These are phyloP conservation scores for Polyporus arcularius DNA, from an alignment of 768 basidiomycete genomes.

Conservation along the genomic window DNA sequence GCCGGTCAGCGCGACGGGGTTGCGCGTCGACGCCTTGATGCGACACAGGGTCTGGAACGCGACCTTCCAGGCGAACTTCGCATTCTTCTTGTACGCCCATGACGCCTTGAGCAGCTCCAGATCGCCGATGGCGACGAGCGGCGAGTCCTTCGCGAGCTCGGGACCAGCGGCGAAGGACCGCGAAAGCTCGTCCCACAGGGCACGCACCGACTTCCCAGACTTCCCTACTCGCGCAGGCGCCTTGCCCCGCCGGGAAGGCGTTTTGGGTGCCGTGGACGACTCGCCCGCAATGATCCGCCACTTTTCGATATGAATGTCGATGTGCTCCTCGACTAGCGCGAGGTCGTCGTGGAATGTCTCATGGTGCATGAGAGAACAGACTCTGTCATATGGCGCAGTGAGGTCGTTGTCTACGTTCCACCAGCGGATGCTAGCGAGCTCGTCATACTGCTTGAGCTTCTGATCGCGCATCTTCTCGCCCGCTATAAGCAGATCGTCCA, in stretches of 20 bases:
- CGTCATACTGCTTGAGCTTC: conserved; percentile 39
- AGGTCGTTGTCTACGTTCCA: conserved; percentile 35
- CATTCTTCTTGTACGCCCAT: conserved; percentile 43
- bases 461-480: conserved; percentile 40
- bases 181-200: conserved; percentile 8
- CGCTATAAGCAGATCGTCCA: conserved; percentile 44
- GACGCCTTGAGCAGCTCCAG: conserved; percentile 38
- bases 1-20: conserved; percentile 13
- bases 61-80: conserved; percentile 51
- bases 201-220: not conserved
- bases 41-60: conserved; percentile 53
- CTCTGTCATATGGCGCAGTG: conserved; percentile 37
- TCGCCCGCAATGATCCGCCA: conserved; percentile 1
- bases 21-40: conserved; percentile 53
- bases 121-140: not conserved
- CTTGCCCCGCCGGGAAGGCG: not conserved
- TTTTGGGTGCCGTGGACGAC: not conserved
- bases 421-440: not conserved
- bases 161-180: conserved; percentile 13
- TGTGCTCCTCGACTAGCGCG: conserved; percentile 32
- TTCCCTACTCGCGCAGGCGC: not conserved
- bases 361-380: conserved; percentile 15
- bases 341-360: conserved; percentile 37
- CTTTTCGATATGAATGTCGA: conserved; percentile 3
- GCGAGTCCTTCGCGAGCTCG: not conserved